phyloP scores from a whole-genome alignment of 2,329 filamentous ascomycete genomes.

The Diaporthe sp. region DNA sequence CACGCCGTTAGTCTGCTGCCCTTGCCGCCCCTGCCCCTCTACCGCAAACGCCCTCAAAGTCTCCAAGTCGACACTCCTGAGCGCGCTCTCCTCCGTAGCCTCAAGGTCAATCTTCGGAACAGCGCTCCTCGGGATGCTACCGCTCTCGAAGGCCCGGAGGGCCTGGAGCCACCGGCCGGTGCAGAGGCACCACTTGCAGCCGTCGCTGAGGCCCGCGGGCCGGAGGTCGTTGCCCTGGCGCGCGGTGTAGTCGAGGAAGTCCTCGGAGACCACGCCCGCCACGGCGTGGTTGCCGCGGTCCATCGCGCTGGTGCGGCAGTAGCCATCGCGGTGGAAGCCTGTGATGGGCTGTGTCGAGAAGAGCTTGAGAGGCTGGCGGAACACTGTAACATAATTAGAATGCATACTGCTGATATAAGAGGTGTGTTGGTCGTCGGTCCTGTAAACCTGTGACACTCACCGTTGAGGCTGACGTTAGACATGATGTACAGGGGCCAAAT shows the following conservation, averaged over 20 bases:
- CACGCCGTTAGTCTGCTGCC: slow-evolving; percentile 88
- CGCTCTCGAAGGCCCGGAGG: slow-evolving; percentile 61
- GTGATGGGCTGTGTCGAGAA: slow-evolving; percentile 69
- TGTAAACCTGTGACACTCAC: background rate
- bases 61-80: slow-evolving; percentile 57
- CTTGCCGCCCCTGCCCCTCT: slow-evolving; percentile 63
- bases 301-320: slow-evolving; percentile 62
- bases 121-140: slow-evolving; percentile 45
- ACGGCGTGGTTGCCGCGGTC: slow-evolving; percentile 71
- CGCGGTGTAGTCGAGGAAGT: slow-evolving; percentile 71
- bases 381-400: slow-evolving; percentile 51
- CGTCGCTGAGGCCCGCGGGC: slow-evolving; percentile 62
- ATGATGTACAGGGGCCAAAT: slow-evolving; percentile 21
- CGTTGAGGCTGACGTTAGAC: slow-evolving; percentile 22
- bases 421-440: background rate
- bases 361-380: slow-evolving; percentile 66
- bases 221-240: slow-evolving; percentile 69
- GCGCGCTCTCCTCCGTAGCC: slow-evolving; percentile 62
- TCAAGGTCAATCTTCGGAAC: slow-evolving; percentile 56
- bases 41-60: slow-evolving; percentile 61
- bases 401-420: too few relatives aligned
- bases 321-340: slow-evolving; percentile 70
- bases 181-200: slow-evolving; percentile 73
- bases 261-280: slow-evolving; percentile 66
- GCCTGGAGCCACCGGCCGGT: slow-evolving; percentile 70